Evolutionary conservation across 805 yeast species (phyloP).

Genomic region (Monosporozyma aquatica): DNA sequence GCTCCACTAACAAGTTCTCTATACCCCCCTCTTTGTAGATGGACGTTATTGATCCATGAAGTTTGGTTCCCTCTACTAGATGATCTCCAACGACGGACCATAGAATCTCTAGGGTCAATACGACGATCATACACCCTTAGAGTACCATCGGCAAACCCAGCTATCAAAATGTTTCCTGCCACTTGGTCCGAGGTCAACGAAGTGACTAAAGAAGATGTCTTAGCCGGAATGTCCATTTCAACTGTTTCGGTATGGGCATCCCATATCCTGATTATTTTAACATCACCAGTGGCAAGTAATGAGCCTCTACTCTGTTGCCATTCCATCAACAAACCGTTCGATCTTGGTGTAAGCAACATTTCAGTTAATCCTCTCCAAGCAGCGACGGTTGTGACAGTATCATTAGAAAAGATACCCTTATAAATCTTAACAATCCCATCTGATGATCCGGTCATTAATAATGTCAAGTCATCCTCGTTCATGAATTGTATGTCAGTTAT

Average conservation of each 20-base stretch:
- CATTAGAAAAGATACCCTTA: slow-evolving; percentile 56
- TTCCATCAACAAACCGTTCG: slow-evolving; percentile 77
- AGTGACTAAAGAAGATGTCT: slow-evolving; percentile 83
- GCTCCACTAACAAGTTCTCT: slow-evolving; percentile 82
- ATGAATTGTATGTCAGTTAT: slow-evolving; percentile 78
- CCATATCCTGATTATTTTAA: slow-evolving; percentile 85
- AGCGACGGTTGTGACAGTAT: slow-evolving; percentile 54
- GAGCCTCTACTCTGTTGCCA: slow-evolving; percentile 98
- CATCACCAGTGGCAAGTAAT: slow-evolving; percentile 87
- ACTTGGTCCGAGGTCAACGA: slow-evolving; percentile 91
- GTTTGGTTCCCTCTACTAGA: slow-evolving; percentile 34
- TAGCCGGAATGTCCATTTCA: slow-evolving; percentile 78
- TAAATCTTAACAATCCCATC: slow-evolving; percentile 91
- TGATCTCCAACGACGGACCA: slow-evolving; percentile 77
- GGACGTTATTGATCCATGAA: slow-evolving; percentile 62
- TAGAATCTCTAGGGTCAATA: slow-evolving; percentile 70
- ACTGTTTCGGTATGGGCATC: slow-evolving; percentile 92
- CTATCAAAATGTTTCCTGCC: slow-evolving; percentile 80
- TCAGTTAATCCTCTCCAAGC: slow-evolving; percentile 94
- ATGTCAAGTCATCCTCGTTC: slow-evolving; percentile 87
- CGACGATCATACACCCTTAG: slow-evolving; percentile 87
- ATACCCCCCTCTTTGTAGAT: slow-evolving; percentile 94
- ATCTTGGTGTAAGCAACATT: slow-evolving; percentile 66
- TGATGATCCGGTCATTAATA: slow-evolving; percentile 78
- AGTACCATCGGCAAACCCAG: slow-evolving; percentile 88